Evolutionary conservation across 306 rosid species (phyloP), one percentile per base, ranked within the genome.

Genomic region (Pterocarpus macrocarpus): DNA sequence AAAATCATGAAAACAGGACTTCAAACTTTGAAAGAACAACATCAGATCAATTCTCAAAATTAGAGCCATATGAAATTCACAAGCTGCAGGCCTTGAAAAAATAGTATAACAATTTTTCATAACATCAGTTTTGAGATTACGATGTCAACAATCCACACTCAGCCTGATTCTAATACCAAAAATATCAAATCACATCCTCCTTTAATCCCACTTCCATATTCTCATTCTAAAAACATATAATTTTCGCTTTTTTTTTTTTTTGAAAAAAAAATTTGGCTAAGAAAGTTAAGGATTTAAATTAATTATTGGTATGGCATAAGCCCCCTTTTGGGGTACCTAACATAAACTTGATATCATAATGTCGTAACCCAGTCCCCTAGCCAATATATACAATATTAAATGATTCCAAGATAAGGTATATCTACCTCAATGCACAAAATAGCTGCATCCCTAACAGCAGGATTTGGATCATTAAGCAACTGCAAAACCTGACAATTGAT

Each of bases 381-480:
- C 12, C 65, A 65, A 71, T 17, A 22, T 44, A 55, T 43, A 67
- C 45, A 49, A 36, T 49, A 73, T 61, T 58, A 66, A 81, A 55
- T 68, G 58, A 79, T 72, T 39, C 32, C 30, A 76, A 76, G 64
- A 68, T 59, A 62, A 74, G 45, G 36, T 45, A 53, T 36, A 73
- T 88, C 66, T 67, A 94, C 99, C 95, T 96, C 99, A 83, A 96
- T 94, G 81, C 99, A 96, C 78, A 88, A 81, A 82, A 96, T 93
- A 87, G 99, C 95, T 17, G 98, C 94, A 59, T 96, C 99, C 84
- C 99, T 85, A 64, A 96, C 99, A 79, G 94, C 97, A 16, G 91
- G 94, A 81, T 96, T 96, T 16, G 98, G 91, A 86, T 96, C 99
- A 88, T 61, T 90, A 72, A 96, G 88, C 97, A 96, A 89, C 80